Base-by-base conservation (phyloP, 2,329 filamentous ascomycete genomes). In the Pseudogymnoascus sp. region DNA sequence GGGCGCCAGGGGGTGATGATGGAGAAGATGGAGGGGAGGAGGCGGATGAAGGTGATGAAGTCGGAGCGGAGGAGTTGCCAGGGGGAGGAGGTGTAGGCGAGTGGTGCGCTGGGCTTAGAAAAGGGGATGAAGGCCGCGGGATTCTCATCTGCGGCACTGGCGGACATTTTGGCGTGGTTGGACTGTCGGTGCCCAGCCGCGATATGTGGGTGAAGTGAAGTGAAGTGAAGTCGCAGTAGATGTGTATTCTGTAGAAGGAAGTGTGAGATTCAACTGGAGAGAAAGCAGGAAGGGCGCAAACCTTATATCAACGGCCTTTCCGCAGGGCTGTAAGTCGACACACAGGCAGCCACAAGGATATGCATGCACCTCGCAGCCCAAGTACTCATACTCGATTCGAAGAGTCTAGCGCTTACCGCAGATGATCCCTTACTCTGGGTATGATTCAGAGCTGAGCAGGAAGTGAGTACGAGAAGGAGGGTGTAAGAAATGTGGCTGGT, bases 1-100 rank as follows among this genome's bases (percentile, higher is more conserved):
- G 84, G 79, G 12, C 70, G 71, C 6, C 86, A 47, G 0, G 87
- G 87, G 65, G 80, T 75, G n/a, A 89, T 60, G 35, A 89, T 75
- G 70, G 81, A 83, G 2, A 84, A 85, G 18, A 88, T 69, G 3
- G 71, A 68, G 62, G 66, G 67, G 16, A 69, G 63, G 43, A 72
- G 68, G 3, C 62, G 64, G 38, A 75, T 57, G 37, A 75, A 72
- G 5, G 77, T 71, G 20, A 66, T 50, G 43, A 78, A 66, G 63
- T 79, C 77, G 32, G 70, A 67, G 64, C 68, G 67, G 2, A 78
- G 66, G 12, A 79, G 70, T 18, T 62, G 62, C 57, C 73, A 63
- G 3, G 77, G 77, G 1, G 4, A 73, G 73, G 12, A 59, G 32
- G 57, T 41, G 41, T 58, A 38, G 34, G 20, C 57, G 8, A 22